Conservation (phyloP, 306 rosid species). For the Echinosophora koreensis region DNA sequence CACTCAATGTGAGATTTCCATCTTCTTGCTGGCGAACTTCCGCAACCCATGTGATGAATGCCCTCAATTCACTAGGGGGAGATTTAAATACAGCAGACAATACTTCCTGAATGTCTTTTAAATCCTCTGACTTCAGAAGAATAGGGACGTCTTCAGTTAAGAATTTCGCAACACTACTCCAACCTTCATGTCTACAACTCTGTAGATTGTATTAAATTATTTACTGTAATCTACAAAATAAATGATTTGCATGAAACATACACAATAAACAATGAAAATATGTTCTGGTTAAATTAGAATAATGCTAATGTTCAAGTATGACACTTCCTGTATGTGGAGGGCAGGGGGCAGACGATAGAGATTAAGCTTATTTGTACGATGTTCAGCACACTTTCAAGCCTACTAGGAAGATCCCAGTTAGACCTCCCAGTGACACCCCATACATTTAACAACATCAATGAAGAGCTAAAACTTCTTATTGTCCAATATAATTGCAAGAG, state of each 20-base stretch:
- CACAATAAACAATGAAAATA: conserved; percentile 30
- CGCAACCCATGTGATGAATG: conserved; percentile 84
- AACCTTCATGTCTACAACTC: conserved; percentile 94
- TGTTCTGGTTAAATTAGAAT: conserved; percentile 17
- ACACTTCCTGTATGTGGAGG: not conserved
- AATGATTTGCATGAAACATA: conserved; percentile 32
- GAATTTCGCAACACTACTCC: conserved; percentile 73
- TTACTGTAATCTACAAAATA: conserved; percentile 39
- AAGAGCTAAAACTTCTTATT: conserved; percentile 23
- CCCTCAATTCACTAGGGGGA: conserved; percentile 75
- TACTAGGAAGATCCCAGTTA: conserved; percentile 19
- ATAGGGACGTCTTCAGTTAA: conserved; percentile 74
- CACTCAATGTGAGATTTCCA: conserved; percentile 71
- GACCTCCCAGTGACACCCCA: conserved; percentile 17
- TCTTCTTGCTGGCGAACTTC: conserved; percentile 95
- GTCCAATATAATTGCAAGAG: conserved; percentile 1
- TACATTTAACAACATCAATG: not conserved
- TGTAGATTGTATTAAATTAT: conserved; percentile 56
- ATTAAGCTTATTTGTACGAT: not conserved
- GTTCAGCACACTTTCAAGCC: conserved; percentile 8
- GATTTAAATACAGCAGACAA: conserved; percentile 72
- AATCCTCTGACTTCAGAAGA: conserved; percentile 65
- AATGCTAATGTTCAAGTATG: conserved; percentile 2
- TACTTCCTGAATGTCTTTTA: conserved; percentile 66
- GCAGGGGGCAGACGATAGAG: not conserved